These are phyloP conservation scores for Lachancea mirantina DNA, from an alignment of 805 yeast genomes.

Conservation along the genomic window DNA sequence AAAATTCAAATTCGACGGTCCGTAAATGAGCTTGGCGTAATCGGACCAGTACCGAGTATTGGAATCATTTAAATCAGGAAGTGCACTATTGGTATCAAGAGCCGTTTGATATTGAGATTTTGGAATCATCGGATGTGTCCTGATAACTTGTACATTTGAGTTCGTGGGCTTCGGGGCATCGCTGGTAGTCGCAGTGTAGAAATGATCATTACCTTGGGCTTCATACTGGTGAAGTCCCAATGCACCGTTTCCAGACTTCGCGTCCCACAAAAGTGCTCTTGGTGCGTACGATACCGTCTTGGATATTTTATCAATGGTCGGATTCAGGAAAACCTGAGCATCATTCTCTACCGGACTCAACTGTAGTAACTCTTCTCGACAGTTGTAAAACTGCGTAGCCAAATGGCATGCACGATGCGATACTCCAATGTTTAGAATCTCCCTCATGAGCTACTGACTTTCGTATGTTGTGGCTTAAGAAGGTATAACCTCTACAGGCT, in stretches of 20 bases:
- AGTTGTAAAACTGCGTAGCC: slow-evolving; percentile 73
- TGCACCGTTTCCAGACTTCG: slow-evolving; percentile 68
- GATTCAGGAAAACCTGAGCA: slow-evolving; percentile 42
- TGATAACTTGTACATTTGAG: slow-evolving; percentile 19
- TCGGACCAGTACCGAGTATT: slow-evolving; percentile 74
- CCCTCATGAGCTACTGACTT: slow-evolving; percentile 61
- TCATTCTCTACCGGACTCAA: slow-evolving; percentile 26
- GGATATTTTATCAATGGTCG: slow-evolving; percentile 33
- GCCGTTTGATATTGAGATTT: slow-evolving; percentile 59
- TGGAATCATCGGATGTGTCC: slow-evolving; percentile 33
- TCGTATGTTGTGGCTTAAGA: too few species aligned
- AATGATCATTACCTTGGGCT: slow-evolving; percentile 24
- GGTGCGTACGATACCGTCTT: slow-evolving; percentile 67
- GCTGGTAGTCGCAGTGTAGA: slow-evolving; percentile 10
- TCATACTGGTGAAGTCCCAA: slow-evolving; percentile 47
- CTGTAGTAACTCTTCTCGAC: slow-evolving; percentile 64
- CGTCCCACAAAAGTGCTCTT: slow-evolving; percentile 74
- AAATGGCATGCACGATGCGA: slow-evolving; percentile 72
- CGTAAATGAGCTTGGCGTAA: slow-evolving; percentile 58
- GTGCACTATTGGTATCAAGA: slow-evolving; percentile 42
- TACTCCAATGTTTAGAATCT: slow-evolving; percentile 61
- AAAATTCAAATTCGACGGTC: slow-evolving; percentile 50
- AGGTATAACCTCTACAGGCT: too few species aligned
- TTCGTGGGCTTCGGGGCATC: slow-evolving; percentile 10
- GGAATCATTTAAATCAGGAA: slow-evolving; percentile 32